Evolutionary conservation across 345 rosid genomes (phyloP), one percentile per base, ranked within the genome.

Genomic region (Murraya paniculata): DNA sequence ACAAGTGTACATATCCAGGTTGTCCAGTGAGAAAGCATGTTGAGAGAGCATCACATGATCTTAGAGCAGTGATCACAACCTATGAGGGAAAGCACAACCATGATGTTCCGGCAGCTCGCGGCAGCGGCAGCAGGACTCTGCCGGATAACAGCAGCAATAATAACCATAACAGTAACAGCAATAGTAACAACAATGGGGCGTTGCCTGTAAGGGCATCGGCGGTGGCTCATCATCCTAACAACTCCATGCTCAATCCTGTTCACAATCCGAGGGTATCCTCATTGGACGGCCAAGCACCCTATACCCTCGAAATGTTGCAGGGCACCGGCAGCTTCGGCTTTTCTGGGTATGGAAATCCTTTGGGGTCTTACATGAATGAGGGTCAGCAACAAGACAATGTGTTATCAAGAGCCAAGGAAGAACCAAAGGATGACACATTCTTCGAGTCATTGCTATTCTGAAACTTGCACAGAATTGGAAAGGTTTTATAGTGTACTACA

Each of bases 41-140:
- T 2, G 98, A 95, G 87, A 80, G 98, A 82, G 97, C 98, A 74
- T 89, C 90, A 11, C 93, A 92, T 60, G 98, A 95, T 78, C 79
- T 84, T 0, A 85, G 93, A 80, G 85, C 97, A 59, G 98, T 95
- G 83, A 92, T 95, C 87, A 95, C 98, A 38, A 95, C 98, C 79
- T 95, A 95, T 11, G 97, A 95, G 59, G 98, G 98, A n/a, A 95
- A 95, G 79, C 98, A 95, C 80, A 91, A 90, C 86, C 98, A 95
- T 79, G 93, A 92, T 53, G 92, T 92, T 64, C 98, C 98, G 0
- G 94, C 93, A 0, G 90, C 92, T 80, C 97, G 95, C 1, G 97
- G 97, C 61, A 85, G 91, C 57, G 90, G 91, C 77, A 73, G 80
- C 82, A 85, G 91, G 77, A 45, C 86, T 60, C 28, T 81, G 79